Evolutionary conservation across 306 rosid species (phyloP).

Genomic region (Boehmeria nivea): DNA sequence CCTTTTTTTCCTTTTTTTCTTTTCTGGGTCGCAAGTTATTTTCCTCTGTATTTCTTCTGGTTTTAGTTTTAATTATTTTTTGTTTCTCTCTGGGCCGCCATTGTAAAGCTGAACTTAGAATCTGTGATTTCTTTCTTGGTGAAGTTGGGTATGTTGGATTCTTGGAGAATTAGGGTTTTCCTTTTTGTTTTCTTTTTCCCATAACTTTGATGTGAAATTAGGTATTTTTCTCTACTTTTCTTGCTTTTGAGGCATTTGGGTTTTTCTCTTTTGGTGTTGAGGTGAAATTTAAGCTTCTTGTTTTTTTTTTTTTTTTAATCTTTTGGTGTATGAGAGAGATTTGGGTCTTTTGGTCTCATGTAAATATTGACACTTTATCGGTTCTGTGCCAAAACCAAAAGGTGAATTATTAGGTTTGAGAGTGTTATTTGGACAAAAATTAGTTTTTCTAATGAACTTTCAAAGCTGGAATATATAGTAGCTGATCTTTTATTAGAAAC

Average conservation of each 20-base stretch:
- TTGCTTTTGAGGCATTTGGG: constrained; percentile 12
- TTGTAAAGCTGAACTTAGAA: background rate
- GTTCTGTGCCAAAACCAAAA: background rate
- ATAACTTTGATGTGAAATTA: constrained; percentile 15
- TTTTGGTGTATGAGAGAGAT: background rate
- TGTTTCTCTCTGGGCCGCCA: background rate
- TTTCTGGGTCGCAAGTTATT: background rate
- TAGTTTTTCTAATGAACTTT: background rate
- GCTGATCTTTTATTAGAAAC: no score
- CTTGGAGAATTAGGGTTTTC: constrained; percentile 40
- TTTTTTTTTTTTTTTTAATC: no score
- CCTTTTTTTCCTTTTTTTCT: background rate
- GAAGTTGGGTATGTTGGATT: constrained; percentile 27
- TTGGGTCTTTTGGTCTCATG: no score
- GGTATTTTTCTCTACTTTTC: constrained; percentile 15
- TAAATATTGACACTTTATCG: no score
- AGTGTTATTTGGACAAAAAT: background rate
- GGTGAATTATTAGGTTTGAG: background rate
- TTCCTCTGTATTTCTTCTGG: background rate
- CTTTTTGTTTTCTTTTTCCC: constrained; percentile 23
- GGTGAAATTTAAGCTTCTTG: no score
- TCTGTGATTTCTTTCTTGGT: constrained; percentile 22
- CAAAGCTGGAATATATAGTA: background rate
- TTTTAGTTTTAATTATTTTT: background rate
- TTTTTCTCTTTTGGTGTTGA: background rate